Evolutionary conservation across 345 rosid species (phyloP).

Genomic region (Noccaea bulbosa): DNA sequence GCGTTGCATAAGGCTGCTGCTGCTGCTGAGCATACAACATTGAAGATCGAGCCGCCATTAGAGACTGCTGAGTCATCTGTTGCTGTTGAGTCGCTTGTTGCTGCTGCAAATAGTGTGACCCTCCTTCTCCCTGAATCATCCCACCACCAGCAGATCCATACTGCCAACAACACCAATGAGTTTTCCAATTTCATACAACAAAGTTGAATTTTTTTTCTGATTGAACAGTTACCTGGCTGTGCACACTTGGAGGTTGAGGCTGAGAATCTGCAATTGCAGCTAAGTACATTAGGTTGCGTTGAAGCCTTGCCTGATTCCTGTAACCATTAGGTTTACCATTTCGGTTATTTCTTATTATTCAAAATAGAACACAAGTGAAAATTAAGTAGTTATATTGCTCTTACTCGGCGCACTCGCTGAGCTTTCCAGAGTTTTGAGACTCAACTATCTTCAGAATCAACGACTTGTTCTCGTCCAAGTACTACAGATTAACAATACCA

Average conservation of each 20-base stretch:
- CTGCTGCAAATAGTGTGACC: slow-evolving; percentile 89
- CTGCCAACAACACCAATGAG: slow-evolving; percentile 46
- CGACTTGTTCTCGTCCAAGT: slow-evolving; percentile 98
- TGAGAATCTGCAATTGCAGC: slow-evolving; percentile 99
- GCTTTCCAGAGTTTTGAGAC: slow-evolving; percentile 95
- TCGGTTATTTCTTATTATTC: neutral
- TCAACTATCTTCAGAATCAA: slow-evolving; percentile 99
- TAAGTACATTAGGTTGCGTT: slow-evolving; percentile 94
- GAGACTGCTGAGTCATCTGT: slow-evolving; percentile 86
- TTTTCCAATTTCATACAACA: neutral
- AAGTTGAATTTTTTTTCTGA: neutral
- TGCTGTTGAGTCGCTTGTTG: slow-evolving; percentile 88
- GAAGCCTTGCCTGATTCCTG: slow-evolving; percentile 98
- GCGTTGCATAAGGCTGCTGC: slow-evolving; percentile 60
- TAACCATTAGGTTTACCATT: slow-evolving; percentile 24
- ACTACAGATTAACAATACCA: slow-evolving; percentile 56
- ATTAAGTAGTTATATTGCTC: slow-evolving; percentile 35
- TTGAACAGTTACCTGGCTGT: slow-evolving; percentile 65
- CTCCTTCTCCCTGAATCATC: slow-evolving; percentile 69
- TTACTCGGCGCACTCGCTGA: slow-evolving; percentile 97
- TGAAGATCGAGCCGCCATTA: slow-evolving; percentile 90
- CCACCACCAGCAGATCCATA: slow-evolving; percentile 68
- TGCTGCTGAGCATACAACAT: slow-evolving; percentile 74
- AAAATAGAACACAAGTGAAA: neutral
- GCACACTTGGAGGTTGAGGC: slow-evolving; percentile 84